Evolutionary conservation across 2,329 filamentous ascomycete genomes (phyloP), one percentile per base, ranked within the genome.

Genomic region (Trichoderma sp.): DNA sequence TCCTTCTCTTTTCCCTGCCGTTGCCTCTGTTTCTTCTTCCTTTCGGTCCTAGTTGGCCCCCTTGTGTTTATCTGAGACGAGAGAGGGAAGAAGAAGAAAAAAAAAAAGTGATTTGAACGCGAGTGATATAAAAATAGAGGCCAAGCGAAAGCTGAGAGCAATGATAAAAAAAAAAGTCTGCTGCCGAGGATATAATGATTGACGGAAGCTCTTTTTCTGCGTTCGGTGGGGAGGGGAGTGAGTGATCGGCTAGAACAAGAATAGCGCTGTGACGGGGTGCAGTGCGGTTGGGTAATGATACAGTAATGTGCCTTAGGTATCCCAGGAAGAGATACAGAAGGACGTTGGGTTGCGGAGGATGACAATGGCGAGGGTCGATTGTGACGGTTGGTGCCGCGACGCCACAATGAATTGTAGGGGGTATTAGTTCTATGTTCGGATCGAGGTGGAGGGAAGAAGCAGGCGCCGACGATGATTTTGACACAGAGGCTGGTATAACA

Each of bases 221-320:
- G 26, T 48, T 24, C 12, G 30, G 43, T 26, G 19, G 28, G 43
- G 15, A 17, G 3, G 21, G 21, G 21, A 24, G 21, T 24, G 44
- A 34, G 44, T 10, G 34, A 34, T 24, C 26, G 10, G 26, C 57
- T 60, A 24, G 45, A 60, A 51, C 45, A 19, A 60, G 57, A 43
- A 60, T 60, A 60, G 57, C 45, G 45, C 39, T 21, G 44, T 51
- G 43, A 24, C 45, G 21, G 55, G 21, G 45, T 28, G 24, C 7
- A 14, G 45, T 51, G 57, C 45, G 15, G 45, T 60, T 51, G 45
- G n/a, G n/a, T n/a, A n/a, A n/a, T n/a, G n/a, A n/a, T n/a, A n/a
- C n/a, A n/a, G n/a, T n/a, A n/a, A n/a, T n/a, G n/a, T n/a, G n/a
- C n/a, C n/a, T n/a, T n/a, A n/a, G n/a, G n/a, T n/a, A n/a, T n/a